Base-by-base conservation (phyloP, 371 early-diverging fungal genomes). In the Mortierella sp. region DNA sequence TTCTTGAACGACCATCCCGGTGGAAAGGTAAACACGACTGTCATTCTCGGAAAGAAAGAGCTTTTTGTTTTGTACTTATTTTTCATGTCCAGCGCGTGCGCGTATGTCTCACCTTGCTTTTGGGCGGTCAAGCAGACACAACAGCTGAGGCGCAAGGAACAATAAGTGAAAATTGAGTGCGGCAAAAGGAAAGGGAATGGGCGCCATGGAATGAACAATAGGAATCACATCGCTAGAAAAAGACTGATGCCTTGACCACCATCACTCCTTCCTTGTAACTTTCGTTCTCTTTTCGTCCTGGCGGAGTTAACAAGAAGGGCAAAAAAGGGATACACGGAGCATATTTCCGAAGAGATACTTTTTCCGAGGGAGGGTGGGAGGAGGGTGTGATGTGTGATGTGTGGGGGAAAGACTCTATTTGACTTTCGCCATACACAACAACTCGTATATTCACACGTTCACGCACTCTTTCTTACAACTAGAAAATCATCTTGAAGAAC, bases 1-100 rank as follows among this genome's bases (percentile, higher is more conserved):
- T 99, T 98, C 85, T 70, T 98, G 72, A 90, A 92, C 72, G 95
- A 94, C 70, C 98, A 98, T 84, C 99, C 99, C 5, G 99, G 98
- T 68, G 97, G 97, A 24, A 90, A 89, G 77, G 84, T 83, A 89
- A 84, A 75, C 63, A 19, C 31, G 21, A 21, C 10, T 50, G 48
- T 10, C 48, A 50, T 50, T 13, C 16, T 50, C 50, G 50, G 16
- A 50, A 28, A 21, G 11, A 54, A 34, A 31, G n/a, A 19, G 26
- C 45, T 38, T 31, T n/a, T 54, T 28, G 19, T n/a, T 19, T 11
- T 24, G 10, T 72, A 13, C n/a, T 50, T 52, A 44, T 38, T 73
- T 72, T 47, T 73, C 54, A 31, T 24, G 26, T 31, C 11, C 73
- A 47, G 48, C 73, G 73, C 34, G 50, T 63, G n/a, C 26, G 63